phyloP scores from a whole-genome alignment of 345 rosid genomes.

The Brassica juncea region DNA sequence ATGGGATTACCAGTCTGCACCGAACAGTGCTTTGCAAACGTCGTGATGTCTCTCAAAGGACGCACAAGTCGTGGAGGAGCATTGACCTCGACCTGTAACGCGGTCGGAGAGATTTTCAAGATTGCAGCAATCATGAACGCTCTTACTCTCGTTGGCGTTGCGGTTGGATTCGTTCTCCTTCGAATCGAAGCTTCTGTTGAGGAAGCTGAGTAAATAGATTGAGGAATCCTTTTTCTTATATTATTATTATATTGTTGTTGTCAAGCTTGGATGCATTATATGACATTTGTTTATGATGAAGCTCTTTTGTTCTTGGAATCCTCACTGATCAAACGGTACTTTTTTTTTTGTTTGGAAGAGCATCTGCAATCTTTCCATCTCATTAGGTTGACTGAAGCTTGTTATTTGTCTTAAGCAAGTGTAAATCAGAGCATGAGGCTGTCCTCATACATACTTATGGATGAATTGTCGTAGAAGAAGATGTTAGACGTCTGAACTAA shows the following conservation, averaged over 20 bases:
- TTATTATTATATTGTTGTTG: not conserved
- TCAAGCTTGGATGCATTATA: slow-evolving; percentile 20
- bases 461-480: too few species aligned
- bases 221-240: not conserved
- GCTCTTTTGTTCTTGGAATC: slow-evolving; percentile 7
- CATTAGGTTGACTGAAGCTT: not conserved
- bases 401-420: not conserved
- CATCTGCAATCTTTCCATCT: not conserved
- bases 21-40: slow-evolving; percentile 47
- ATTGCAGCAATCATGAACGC: slow-evolving; percentile 65
- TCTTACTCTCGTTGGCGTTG: slow-evolving; percentile 59
- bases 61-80: slow-evolving; percentile 45
- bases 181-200: slow-evolving; percentile 58
- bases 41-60: slow-evolving; percentile 43
- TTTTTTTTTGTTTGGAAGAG: not conserved
- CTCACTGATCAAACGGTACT: not conserved
- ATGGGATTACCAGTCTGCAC: slow-evolving; percentile 44
- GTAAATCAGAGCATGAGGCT: not conserved
- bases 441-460: not conserved
- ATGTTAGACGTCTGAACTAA: too few species aligned
- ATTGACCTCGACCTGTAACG: slow-evolving; percentile 48
- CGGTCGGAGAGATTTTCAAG: slow-evolving; percentile 52
- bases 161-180: slow-evolving; percentile 63
- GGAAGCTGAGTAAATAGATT: slow-evolving; percentile 50
- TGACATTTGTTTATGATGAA: slow-evolving; percentile 5